Evolutionary conservation across 805 yeast genomes (phyloP).

Genomic region (Schwanniomyces yamadae): DNA sequence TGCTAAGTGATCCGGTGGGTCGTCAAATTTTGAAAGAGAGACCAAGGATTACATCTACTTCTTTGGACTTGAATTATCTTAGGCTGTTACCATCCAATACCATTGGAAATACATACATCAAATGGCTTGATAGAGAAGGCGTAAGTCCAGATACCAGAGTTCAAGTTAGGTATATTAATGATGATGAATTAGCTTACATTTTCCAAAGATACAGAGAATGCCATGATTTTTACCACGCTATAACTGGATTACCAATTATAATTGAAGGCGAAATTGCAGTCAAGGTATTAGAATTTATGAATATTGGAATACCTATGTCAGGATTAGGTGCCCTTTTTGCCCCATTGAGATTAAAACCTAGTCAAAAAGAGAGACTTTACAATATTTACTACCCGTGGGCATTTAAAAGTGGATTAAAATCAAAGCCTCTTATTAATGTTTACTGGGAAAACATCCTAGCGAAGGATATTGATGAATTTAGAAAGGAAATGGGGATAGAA

Average conservation of each 20-base stretch:
- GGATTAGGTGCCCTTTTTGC: conserved; percentile 91
- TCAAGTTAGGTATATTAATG: conserved; percentile 82
- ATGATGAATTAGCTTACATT: conserved; percentile 88
- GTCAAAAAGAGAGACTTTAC: conserved; percentile 62
- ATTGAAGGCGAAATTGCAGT: conserved; percentile 97
- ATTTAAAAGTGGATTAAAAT: conserved; percentile 62
- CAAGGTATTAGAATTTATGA: conserved; percentile 88
- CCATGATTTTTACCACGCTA: conserved; percentile 94
- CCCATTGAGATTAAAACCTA: conserved; percentile 67
- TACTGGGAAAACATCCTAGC: conserved; percentile 88
- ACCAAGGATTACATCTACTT: conserved; percentile 77
- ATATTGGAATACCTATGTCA: conserved; percentile 93
- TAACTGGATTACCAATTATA: conserved; percentile 84
- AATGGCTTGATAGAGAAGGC: conserved; percentile 83
- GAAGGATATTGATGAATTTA: conserved; percentile 67
- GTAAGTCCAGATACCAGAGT: conserved; percentile 93
- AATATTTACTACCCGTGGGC: conserved; percentile 89
- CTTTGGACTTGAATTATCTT: conserved; percentile 63
- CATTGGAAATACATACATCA: conserved; percentile 74
- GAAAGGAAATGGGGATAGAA: conserved; percentile 69
- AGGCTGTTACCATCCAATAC: conserved; percentile 62
- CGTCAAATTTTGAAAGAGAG: conserved; percentile 72
- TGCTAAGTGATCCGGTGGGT: conserved; percentile 77
- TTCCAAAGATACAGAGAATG: conserved; percentile 93
- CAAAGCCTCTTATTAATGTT: conserved; percentile 79